Evolutionary conservation across 768 basidiomycete species (phyloP).

Genomic region (Paxillus ammoniavirescens): DNA sequence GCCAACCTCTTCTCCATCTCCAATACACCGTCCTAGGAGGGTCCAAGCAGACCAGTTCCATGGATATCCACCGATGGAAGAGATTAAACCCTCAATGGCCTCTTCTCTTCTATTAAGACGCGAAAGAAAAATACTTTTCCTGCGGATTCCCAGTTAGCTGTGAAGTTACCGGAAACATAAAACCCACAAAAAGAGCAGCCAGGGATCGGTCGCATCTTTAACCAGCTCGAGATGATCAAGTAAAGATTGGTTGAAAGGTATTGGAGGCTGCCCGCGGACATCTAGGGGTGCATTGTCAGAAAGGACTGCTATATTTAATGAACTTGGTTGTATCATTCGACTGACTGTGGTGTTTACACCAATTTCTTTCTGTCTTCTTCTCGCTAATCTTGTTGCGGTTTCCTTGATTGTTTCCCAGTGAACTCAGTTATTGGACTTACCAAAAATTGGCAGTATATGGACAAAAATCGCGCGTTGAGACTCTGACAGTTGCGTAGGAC

Average conservation of each 20-base stretch:
- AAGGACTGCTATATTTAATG: not conserved
- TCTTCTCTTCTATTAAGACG: slow-evolving; percentile 79
- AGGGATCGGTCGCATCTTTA: slow-evolving; percentile 65
- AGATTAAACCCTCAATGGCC: slow-evolving; percentile 77
- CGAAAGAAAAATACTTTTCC: slow-evolving; percentile 81
- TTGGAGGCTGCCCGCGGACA: slow-evolving; percentile 65
- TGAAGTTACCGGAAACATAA: slow-evolving; percentile 1
- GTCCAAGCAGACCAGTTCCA: slow-evolving; percentile 98
- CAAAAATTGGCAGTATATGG: slow-evolving; percentile 79
- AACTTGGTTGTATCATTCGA: slow-evolving; percentile 6
- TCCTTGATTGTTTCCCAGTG: slow-evolving; percentile 5
- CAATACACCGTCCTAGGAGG: slow-evolving; percentile 73
- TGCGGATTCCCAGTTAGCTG: slow-evolving; percentile 28
- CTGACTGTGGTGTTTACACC: slow-evolving; percentile 81
- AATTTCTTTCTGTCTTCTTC: slow-evolving; percentile 76
- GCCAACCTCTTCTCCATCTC: slow-evolving; percentile 81
- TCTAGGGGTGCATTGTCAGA: slow-evolving; percentile 37
- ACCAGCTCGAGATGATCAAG: slow-evolving; percentile 60
- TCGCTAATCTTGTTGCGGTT: slow-evolving; percentile 64
- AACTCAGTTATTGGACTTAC: slow-evolving; percentile 46
- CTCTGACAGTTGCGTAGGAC: slow-evolving; percentile 65
- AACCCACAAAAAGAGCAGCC: slow-evolving; percentile 78
- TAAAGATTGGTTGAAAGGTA: slow-evolving; percentile 61
- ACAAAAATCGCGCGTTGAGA: slow-evolving; percentile 72
- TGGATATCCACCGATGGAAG: slow-evolving; percentile 74